Evolutionary conservation across 768 basidiomycete genomes (phyloP), one percentile per base, ranked within the genome.

Genomic region (Asterophora lycoperdoides): DNA sequence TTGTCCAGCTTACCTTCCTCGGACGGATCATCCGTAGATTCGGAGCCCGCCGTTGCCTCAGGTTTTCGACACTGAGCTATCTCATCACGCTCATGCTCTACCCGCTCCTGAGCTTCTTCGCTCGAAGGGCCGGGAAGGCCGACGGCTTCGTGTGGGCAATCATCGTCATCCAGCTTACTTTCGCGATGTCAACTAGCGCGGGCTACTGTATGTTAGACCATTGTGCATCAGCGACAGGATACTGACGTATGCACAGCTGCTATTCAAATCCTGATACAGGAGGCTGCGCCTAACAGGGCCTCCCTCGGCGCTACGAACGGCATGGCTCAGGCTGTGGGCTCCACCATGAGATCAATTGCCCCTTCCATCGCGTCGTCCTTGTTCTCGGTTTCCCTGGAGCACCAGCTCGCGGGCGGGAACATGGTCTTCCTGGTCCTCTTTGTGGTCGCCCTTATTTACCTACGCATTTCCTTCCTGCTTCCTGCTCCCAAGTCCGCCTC

Each of bases 251-350:
- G 10, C 44, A 49, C 70, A 84, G 83, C 53, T 69, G 71, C 60
- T 62, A 73, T 65, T 59, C 83, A 70, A 57, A 69, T 66, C 60
- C 69, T 57, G 60, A 74, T 65, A 46, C 80, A 61, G 64, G 76
- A 56, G 68, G 76, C 56, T 60, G 71, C 61, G 55, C 80, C 59
- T 55, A 62, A 57, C 29, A 64, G 66, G 2, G 61, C 67, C 0
- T 58, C 76, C 5, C 63, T 86, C 5, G 81, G 77, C 1, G 72
- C 78, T 5, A 72, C 74, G 3, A 81, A 80, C 51, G 79, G 80
- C 8, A 51, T 83, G 26, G 79, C 73, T 7, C 81, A 85, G 58
- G 77, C 79, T 56, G 59, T 73, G 5, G 68, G 70, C 1, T 78
- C 75, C 1, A 59, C 71, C 1, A 64, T 74, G 56, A 71, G 81